Evolutionary conservation across 306 rosid genomes (phyloP).

Genomic region (Elaeagnus macrophylla): DNA sequence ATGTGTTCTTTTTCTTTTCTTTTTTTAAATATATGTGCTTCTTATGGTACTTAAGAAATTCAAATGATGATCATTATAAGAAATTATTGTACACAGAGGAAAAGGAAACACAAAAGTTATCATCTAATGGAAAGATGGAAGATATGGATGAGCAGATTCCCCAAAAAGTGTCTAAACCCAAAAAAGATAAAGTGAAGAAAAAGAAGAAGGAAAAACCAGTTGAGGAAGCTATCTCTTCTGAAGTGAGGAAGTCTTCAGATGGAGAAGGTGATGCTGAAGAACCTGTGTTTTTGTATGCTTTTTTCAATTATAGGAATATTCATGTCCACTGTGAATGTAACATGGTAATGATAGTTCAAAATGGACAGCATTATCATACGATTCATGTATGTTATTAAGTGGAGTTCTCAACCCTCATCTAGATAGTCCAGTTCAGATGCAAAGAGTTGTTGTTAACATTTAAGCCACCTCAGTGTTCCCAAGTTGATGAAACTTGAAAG

Average conservation of each 20-base stretch:
- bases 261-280: conserved; percentile 50
- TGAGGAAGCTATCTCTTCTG: conserved; percentile 46
- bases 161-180: conserved; percentile 13
- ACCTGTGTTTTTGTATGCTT: neutral
- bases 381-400: too few species aligned
- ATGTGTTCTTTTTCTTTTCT: neutral
- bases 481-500: neutral
- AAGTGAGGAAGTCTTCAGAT: conserved; percentile 30
- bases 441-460: too few species aligned
- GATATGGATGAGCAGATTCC: conserved; percentile 31
- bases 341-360: too few species aligned
- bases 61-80: neutral
- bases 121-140: conserved; percentile 27
- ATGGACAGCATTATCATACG: too few species aligned
- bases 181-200: conserved; percentile 32
- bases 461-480: neutral
- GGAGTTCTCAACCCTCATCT: too few species aligned
- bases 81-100: conserved; percentile 41
- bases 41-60: neutral
- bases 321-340: neutral
- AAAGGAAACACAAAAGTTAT: conserved; percentile 45
- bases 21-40: too few species aligned
- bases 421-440: too few species aligned
- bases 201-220: conserved; percentile 22
- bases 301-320: neutral